Evolutionary conservation across 2,329 filamentous ascomycete genomes (phyloP), one percentile per base, ranked within the genome.

Genomic region (Amauroascus niger): DNA sequence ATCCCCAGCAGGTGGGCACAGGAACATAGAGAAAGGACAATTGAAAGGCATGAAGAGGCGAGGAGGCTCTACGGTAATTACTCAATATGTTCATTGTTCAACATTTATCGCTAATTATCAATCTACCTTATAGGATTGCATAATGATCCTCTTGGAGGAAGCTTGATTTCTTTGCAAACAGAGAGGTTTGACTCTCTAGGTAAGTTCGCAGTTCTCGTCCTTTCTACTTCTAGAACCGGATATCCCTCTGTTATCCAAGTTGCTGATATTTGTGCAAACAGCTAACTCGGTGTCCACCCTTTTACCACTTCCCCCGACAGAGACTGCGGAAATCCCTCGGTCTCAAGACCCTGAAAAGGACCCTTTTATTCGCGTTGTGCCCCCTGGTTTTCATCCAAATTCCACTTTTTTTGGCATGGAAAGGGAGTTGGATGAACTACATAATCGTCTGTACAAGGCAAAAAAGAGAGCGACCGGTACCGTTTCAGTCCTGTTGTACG

Each of bases 401-500:
- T 76, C 77, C 0, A 74, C 78, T 20, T 85, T 84, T 58, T 72
- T 81, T 33, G 82, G 82, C 4, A 79, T 83, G 62, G 65, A 79
- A 60, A 71, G 74, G 40, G 77, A 86, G 59, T 66, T 86, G 20
- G 71, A 74, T 8, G 69, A 77, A 1, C 69, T 87, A 22, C 80
- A 85, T 60, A 72, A 68, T 48, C 77, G 82, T 62, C 68, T 87
- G 2, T 79, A 75, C 61, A 79, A 83, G 59, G 71, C 72, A 26
- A 76, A 79, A 46, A 77, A 81, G 37, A 71, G 80, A 35, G 71
- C 74, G 6, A 69, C 78, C 44, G 80, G 82, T 14, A 81, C 82
- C 0, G 79, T 79, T 22, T 80, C 82, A 1, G 81, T 84, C 1
- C 69, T 87, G 7, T 75, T 87, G 9, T 79, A 80, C 58, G 80